Evolutionary conservation across 345 rosid species (phyloP), one percentile per base, ranked within the genome.

Genomic region (Hibiscus tridactylites): DNA sequence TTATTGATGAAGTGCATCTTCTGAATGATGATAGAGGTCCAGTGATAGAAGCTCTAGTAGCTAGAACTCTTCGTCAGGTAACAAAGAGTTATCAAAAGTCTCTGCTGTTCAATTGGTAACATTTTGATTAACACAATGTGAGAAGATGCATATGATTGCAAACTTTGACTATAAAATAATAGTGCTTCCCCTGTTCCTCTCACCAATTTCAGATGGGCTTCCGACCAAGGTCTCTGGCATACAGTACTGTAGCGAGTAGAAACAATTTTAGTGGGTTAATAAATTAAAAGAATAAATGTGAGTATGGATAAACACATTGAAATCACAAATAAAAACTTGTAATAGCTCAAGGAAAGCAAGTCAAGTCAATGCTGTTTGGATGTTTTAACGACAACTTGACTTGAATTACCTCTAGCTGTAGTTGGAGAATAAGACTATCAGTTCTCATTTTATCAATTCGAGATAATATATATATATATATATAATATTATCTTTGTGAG

Each of bases 1-100:
- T 94, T 71, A 94, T 94, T 73, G 98, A 94, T 77, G 98, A 94
- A 83, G 98, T 94, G 67, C 98, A 94, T 84, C 98, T 94, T 76
- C 78, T 94, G 81, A 94, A 94, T 81, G 98, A 94, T 88, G 98
- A 94, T 72, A 88, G 98, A 87, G 98, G 98, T 69, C 87, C 97
- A 74, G 98, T 94, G 37, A 94, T 94, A 79, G 98, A 94, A 79
- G 98, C 98, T 65, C 82, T 94, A 68, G 98, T 94, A 68, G 98
- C 98, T 74, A 87, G 98, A 85, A 94, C 98, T 71, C 86, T 94
- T 70, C 97, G 98, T 65, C 98, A 94, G 97, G 98, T 90, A 82
- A 82, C 16, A 59, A 46, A 70, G 69, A 67, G 56, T 80, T 37
- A 61, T 73, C 61, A 3, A 37, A 54, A 68, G 29, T 60, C 65